Evolutionary conservation across 306 rosid genomes (phyloP), one percentile per base, ranked within the genome.

Genomic region (Castanospermum australe): DNA sequence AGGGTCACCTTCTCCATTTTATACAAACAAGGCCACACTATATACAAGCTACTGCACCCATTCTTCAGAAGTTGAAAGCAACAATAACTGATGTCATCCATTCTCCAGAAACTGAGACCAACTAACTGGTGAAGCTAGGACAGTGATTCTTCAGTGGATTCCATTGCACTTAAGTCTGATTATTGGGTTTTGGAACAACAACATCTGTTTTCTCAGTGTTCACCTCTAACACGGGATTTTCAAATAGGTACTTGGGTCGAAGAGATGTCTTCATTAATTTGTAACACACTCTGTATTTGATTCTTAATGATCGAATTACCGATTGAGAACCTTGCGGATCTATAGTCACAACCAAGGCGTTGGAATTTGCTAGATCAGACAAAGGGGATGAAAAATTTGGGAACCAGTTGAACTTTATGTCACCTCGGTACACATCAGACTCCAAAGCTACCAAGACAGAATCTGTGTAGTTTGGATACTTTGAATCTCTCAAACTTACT

Each of bases 291-390:
- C 69, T 35, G 4, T 36, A 35, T 0, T 1, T 63, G 1, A 63
- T 3, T 1, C 2, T 2, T 0, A 63, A 9, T n/a, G 12, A 30
- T 1, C 4, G 0, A 3, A 35, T 0, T 0, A 0, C 21, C 30
- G 1, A 0, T 0, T 32, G 14, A 61, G 1, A 12, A 8, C 36
- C 36, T 8, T 32, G n/a, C 0, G 28, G 48, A 48, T 63, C 69
- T 0, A n/a, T 4, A n/a, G 48, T 63, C 8, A 63, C 11, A 0
- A 36, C 48, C 35, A 63, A 2, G 1, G 14, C 69, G 9, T 63
- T 63, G n/a, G 30, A 63, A 0, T 35, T 36, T 35, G 41, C 68
- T 4, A 61, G 44, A 61, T 61, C 67, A n/a, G 67, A 32, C 24
- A 33, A 32, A 6, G 67, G 3, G 2, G 22, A 14, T 8, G 67